Evolutionary conservation across 139 green algal species (phyloP), one percentile per base, ranked within the genome.

Genomic region (Tetradesmus lagerheimii): DNA sequence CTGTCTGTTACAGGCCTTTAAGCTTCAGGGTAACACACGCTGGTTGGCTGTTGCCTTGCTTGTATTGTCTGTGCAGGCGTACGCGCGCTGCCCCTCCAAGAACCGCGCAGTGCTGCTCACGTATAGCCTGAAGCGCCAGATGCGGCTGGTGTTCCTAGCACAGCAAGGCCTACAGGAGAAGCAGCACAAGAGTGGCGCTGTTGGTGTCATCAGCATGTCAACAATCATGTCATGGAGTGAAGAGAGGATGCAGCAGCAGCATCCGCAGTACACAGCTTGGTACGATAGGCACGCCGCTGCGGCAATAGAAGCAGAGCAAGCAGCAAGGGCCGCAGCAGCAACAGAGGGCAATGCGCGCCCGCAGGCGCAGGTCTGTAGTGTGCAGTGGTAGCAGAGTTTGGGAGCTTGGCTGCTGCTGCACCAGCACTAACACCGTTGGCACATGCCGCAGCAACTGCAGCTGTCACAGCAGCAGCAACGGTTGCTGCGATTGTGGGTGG

Each of bases 91-190:
- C 38, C 47, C 83, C 9, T 23, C 34, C 16, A 77, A 47, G 8
- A 25, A 11, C 27, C 64, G 75, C 1, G 83, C 83, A 12, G 64
- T 80, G 35, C 62, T 80, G 64, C 39, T 88, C 4, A 88, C 83
- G 2, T 88, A 88, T 64, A 80, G 64, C 38, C 8, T 80, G 0
- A 16, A 80, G 62, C 83, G 83, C 18, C 71, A 88, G 34, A 39
- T 39, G 38, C 62, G 83, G 27, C 64, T 88, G 57, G 43, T 77
- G 0, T 88, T 80, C 27, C 23, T 80, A 9, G 57, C 31, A 15
- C 37, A 39, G 25, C 35, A 39, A 27, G 37, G 38, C 14, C 20
- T 75, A n/a, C 35, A 80, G 35, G 34, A 47, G 1, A 80, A 43
- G 31, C 18, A 25, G 35, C 3, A 31, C 57, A 71, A 23, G 57